These are phyloP conservation scores for Myrmaecium sp. DNA, from an alignment of 2,329 filamentous ascomycete species.

Conservation along the genomic window DNA sequence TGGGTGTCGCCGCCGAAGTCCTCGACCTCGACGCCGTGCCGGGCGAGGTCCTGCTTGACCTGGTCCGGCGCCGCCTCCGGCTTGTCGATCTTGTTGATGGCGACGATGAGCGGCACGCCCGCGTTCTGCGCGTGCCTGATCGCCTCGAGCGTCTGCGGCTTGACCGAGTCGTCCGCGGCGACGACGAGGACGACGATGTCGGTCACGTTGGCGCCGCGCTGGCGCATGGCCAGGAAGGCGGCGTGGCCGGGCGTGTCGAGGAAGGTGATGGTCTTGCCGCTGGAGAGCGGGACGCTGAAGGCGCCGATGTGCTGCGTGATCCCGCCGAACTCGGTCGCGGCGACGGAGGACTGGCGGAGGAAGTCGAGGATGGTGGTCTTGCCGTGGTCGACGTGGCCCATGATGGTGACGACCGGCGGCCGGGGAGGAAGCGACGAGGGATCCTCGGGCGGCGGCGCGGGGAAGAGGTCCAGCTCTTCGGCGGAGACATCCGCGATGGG, in stretches of 20 bases:
- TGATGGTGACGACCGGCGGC: constrained; percentile 93
- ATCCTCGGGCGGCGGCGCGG: constrained; percentile 44
- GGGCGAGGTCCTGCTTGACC: constrained; percentile 75
- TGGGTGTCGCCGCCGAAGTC: constrained; percentile 92
- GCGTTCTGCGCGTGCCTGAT: constrained; percentile 81
- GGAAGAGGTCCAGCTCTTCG: constrained; percentile 54
- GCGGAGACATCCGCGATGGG: constrained; percentile 51
- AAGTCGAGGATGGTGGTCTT: constrained; percentile 95
- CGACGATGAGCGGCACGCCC: constrained; percentile 88
- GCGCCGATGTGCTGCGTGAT: constrained; percentile 98
- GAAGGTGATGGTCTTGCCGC: constrained; percentile 85
- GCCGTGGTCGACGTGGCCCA: constrained; percentile 97
- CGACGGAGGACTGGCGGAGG: constrained; percentile 81
- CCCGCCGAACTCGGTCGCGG: constrained; percentile 79
- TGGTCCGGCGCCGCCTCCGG: constrained; percentile 61
- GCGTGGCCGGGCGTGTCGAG: constrained; percentile 93
- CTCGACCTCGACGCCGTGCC: constrained; percentile 77
- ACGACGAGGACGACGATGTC: constrained; percentile 95
- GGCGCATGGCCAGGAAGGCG: constrained; percentile 88
- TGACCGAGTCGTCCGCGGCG: constrained; percentile 92
- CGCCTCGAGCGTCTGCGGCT: constrained; percentile 90
- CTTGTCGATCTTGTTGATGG: constrained; percentile 95
- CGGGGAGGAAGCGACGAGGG: constrained; percentile 50
- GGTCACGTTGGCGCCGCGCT: constrained; percentile 86
- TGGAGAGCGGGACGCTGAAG: constrained; percentile 72